phyloP scores from a whole-genome alignment of 2,329 filamentous ascomycete genomes.

The Monilinia fructicola region DNA sequence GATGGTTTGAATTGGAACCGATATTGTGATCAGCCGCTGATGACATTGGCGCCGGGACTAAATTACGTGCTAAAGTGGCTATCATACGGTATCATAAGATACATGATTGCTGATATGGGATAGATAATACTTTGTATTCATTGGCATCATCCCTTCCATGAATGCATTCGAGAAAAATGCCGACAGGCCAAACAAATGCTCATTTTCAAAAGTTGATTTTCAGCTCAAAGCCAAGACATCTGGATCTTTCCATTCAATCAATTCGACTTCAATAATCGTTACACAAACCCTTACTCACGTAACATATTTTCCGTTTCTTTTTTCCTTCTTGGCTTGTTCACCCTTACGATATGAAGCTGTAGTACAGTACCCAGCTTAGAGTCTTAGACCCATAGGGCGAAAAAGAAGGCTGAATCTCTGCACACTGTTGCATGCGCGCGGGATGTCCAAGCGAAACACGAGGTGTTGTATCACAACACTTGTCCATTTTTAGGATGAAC shows the following conservation, averaged over 20 bases:
- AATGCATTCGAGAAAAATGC: conserved; percentile 5
- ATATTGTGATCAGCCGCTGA: conserved; percentile 17
- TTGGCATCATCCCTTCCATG: not conserved
- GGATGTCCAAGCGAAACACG: conserved; percentile 21
- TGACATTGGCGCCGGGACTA: conserved; percentile 9
- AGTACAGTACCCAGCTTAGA: not conserved
- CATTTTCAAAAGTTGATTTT: not conserved
- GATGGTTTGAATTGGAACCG: not conserved
- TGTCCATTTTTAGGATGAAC: conserved; percentile 11
- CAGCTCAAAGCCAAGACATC: conserved; percentile 21
- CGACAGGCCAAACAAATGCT: not conserved
- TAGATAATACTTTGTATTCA: not conserved
- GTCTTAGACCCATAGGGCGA: conserved; percentile 20
- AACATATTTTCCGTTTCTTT: conserved; percentile 14
- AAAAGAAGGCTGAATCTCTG: conserved; percentile 24
- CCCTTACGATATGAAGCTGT: conserved; percentile 8
- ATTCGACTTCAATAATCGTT: not conserved
- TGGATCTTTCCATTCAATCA: conserved; percentile 12
- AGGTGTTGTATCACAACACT: conserved; percentile 15
- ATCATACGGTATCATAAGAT: conserved; percentile 10
- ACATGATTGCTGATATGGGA: conserved; percentile 13
- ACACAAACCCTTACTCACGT: conserved; percentile 12
- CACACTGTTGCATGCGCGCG: conserved; percentile 2
- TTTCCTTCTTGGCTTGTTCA: conserved; percentile 9
- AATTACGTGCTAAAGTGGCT: conserved; percentile 10